Base-by-base conservation (phyloP, 345 rosid species). In the Pistacia integerrima region DNA sequence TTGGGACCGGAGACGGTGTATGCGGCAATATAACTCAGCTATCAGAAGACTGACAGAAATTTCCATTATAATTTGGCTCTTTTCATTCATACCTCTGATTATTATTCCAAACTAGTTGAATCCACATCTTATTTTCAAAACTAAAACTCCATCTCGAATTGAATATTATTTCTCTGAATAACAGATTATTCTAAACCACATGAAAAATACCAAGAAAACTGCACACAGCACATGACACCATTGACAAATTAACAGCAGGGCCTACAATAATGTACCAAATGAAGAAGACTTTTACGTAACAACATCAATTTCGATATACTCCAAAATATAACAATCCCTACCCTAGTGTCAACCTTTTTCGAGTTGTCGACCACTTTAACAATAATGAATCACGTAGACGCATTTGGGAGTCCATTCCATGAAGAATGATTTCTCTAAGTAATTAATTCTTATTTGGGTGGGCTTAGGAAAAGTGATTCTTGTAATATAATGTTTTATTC, bases 311-410 rank as follows among this genome's bases (percentile, higher is more conserved):
- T 69, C 76, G 64, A 67, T 66, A 49, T 2, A 35, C 63, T 69
- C 74, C 80, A 73, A 70, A 62, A 75, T 62, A 9, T 67, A 28
- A 76, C 64, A 13, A 1, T n/a, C 25, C 28, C 41, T 2, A 9
- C 70, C 65, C 58, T 77, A 61, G 7, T 62, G 70, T 62, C 81
- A 74, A 78, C 70, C 68, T 11, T 60, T 59, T 25, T 25, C 0
- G 0, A 25, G 1, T 25, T 25, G 25, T 25, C 25, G 0, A 25
- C 25, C 25, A 25, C 25, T 25, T 25, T 0, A 25, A 25, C 25
- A 25, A 25, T 25, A 25, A 25, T 1, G 25, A 25, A 25, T 1
- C 25, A 25, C 25, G 25, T 1, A 25, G 25, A 25, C 25, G 25
- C 25, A 25, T 25, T 25, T 1, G 25, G 25, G 25, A 25, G 25